Conservation (phyloP, 108 stramenopile species). For the Mayamaea pseudoterrestris region DNA sequence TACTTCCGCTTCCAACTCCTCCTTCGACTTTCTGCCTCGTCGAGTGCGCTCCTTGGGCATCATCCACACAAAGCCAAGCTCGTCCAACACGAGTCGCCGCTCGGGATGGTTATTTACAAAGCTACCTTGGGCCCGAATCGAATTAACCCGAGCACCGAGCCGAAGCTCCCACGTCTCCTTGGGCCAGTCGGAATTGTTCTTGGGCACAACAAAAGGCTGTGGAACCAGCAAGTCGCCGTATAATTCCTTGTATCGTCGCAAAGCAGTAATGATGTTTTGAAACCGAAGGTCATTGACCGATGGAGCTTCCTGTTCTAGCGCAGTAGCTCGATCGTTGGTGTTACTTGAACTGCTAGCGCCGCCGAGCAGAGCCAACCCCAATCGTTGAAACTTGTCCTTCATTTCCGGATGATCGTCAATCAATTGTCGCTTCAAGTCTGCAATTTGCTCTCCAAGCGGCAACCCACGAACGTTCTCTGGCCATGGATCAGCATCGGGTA, state of each 20-base stretch:
- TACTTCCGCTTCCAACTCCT: conserved; percentile 26
- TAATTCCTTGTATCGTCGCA: conserved; percentile 64
- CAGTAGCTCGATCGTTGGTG: neutral
- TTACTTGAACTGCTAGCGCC: too few relatives aligned
- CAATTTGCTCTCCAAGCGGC: conserved; percentile 36
- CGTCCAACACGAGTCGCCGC: conserved; percentile 49
- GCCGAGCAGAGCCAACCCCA: too few relatives aligned
- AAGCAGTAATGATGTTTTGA: conserved; percentile 62
- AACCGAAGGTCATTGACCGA: conserved; percentile 67
- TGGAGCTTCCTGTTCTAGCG: conserved; percentile 1
- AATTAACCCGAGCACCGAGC: conserved; percentile 79
- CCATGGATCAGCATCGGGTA: conserved; percentile 69
- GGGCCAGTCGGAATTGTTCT: conserved; percentile 47
- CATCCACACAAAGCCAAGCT: conserved; percentile 78
- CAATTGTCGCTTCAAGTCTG: neutral
- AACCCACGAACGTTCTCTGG: conserved; percentile 57
- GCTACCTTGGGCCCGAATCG: conserved; percentile 81
- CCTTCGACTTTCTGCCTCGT: conserved; percentile 46
- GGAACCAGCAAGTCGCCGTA: conserved; percentile 83
- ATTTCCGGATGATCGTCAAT: neutral
- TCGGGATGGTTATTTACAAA: conserved; percentile 67
- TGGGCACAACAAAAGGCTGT: conserved; percentile 75
- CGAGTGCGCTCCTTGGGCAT: conserved; percentile 36
- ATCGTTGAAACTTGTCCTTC: neutral
- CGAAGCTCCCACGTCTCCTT: conserved; percentile 68